These are phyloP conservation scores for Ceriops tagal DNA, from an alignment of 345 rosid species.

Conservation along the genomic window DNA sequence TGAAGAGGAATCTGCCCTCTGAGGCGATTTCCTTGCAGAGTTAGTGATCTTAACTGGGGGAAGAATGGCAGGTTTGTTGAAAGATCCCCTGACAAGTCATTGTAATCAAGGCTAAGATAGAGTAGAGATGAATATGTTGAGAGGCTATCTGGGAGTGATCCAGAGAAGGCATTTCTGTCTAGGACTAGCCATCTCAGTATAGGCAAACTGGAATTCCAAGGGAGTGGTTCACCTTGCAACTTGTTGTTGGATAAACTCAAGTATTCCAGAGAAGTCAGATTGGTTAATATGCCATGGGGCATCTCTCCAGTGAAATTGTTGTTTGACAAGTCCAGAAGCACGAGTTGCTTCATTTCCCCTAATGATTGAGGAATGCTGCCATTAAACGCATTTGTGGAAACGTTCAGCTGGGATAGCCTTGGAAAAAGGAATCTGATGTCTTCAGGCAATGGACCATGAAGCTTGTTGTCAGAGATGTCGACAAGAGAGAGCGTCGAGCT, in stretches of 20 bases:
- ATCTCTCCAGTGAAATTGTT: conserved; percentile 8
- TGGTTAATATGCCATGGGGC: conserved; percentile 5
- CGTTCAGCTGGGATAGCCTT: not conserved
- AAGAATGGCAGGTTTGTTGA: conserved; percentile 1
- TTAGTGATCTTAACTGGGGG: not conserved
- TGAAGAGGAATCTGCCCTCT: conserved; percentile 5
- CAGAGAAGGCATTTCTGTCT: not conserved
- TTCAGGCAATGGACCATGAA: conserved; percentile 10
- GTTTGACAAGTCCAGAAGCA: not conserved
- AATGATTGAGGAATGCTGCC: conserved; percentile 10
- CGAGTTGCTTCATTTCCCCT: conserved; percentile 3
- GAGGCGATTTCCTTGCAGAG: not conserved
- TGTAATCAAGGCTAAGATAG: conserved; percentile 1
- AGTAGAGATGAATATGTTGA: not conserved
- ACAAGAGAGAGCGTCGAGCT: conserved; percentile 13
- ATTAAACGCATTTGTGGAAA: not conserved
- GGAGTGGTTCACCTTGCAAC: conserved; percentile 12
- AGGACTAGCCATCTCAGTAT: conserved; percentile 7
- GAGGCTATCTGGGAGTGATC: not conserved
- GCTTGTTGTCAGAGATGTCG: conserved; percentile 9
- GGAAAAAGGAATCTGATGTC: conserved; percentile 9
- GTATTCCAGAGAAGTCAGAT: conserved; percentile 9
- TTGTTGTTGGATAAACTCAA: conserved; percentile 10
- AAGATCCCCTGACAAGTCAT: conserved; percentile 20
- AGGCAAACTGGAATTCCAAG: conserved; percentile 13